Conservation (phyloP, 306 rosid species). For the Medicago ruthenica region DNA sequence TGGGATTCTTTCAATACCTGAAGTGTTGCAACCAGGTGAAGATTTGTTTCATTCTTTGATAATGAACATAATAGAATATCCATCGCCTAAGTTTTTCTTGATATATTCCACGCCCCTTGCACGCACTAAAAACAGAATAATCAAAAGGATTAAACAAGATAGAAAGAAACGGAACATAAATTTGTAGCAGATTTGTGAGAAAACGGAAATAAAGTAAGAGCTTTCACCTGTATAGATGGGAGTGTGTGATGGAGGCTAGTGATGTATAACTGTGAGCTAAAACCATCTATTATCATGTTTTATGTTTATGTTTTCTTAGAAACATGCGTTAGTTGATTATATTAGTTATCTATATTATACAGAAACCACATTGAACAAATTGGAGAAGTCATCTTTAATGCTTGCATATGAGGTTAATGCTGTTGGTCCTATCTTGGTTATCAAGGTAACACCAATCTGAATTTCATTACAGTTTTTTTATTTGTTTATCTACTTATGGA, state of each 20-base stretch:
- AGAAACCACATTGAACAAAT: slow-evolving; percentile 87
- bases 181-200: no score
- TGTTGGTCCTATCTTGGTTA: slow-evolving; percentile 87
- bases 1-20: slow-evolving; percentile 88
- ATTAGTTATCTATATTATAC: slow-evolving; percentile 49
- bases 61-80: slow-evolving; percentile 1
- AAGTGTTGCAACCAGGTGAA: slow-evolving; percentile 82
- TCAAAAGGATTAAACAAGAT: neutral
- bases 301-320: slow-evolving; percentile 7
- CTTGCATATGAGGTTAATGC: slow-evolving; percentile 89
- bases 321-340: slow-evolving; percentile 32
- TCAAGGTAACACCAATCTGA: slow-evolving; percentile 68
- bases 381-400: slow-evolving; percentile 82
- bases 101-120: no score
- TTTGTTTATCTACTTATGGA: slow-evolving; percentile 18
- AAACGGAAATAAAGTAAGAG: no score
- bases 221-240: no score
- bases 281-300: neutral
- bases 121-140: no score
- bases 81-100: no score
- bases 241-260: neutral
- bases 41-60: slow-evolving; percentile 30
- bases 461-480: slow-evolving; percentile 11
- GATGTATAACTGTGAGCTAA: neutral
- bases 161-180: neutral